A percentile compares a stretch with the other conserved stretches of the same genome.
phyloP scores from a whole-genome alignment of 1,284 basidiomycete species.

The Serendipita sp. region DNA sequence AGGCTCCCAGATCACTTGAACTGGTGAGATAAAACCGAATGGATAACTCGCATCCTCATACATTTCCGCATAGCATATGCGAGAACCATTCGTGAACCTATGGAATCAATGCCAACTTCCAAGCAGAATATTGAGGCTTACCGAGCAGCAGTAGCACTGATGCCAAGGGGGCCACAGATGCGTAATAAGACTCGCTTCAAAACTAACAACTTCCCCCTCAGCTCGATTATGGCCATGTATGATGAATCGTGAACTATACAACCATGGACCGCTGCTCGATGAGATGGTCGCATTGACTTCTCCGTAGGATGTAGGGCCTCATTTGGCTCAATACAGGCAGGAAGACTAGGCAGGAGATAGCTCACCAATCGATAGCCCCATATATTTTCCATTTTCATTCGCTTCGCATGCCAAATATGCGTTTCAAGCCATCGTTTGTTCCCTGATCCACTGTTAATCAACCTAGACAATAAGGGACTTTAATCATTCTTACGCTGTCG shows the following conservation, averaged over 20 bases:
- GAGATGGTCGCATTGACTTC: slow-evolving; percentile 78
- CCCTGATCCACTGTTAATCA: slow-evolving; percentile 26
- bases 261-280: slow-evolving; percentile 70
- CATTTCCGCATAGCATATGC: slow-evolving; percentile 44
- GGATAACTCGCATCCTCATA: slow-evolving; percentile 57
- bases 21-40: slow-evolving; percentile 52
- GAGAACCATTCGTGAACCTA: slow-evolving; percentile 44
- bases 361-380: slow-evolving; percentile 79
- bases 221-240: slow-evolving; percentile 61
- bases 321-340: neutral
- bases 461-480: neutral
- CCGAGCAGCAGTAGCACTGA: slow-evolving; percentile 43
- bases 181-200: slow-evolving; percentile 39
- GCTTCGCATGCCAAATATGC: slow-evolving; percentile 87
- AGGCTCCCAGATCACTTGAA: slow-evolving; percentile 59
- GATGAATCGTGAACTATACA: slow-evolving; percentile 80
- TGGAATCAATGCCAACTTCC: neutral
- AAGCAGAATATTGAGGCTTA: slow-evolving; percentile 18
- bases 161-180: slow-evolving; percentile 49
- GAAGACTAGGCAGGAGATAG: slow-evolving; percentile 8
- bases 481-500: slow-evolving; percentile 35
- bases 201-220: slow-evolving; percentile 45
- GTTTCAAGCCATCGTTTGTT: slow-evolving; percentile 85
- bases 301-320: slow-evolving; percentile 73
- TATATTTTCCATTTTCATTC: slow-evolving; percentile 80